Evolutionary conservation across 495 filamentous ascomycete genomes (phyloP).

Genomic region (Chaetomium fimeti): DNA sequence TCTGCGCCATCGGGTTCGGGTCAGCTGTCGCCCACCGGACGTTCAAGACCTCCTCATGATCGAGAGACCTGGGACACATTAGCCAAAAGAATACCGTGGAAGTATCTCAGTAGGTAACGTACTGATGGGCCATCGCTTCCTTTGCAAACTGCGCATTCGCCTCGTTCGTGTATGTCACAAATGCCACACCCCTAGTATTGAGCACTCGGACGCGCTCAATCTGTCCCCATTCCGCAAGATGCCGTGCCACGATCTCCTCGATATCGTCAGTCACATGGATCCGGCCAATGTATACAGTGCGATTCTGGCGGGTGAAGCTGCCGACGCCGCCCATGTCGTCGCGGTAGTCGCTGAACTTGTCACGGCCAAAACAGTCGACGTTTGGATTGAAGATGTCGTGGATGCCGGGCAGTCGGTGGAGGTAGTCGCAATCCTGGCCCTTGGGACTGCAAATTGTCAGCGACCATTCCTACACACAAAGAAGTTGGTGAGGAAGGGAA

Average conservation of each 20-base stretch:
- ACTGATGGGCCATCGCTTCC: conserved; percentile 86
- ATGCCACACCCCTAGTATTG: conserved; percentile 85
- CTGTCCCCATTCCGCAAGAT: conserved; percentile 93
- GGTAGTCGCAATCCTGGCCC: conserved; percentile 89
- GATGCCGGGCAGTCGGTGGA: conserved; percentile 80
- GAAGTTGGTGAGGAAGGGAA: neutral
- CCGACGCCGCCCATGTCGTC: conserved; percentile 98
- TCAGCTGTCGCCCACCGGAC: conserved; percentile 97
- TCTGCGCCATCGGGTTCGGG: conserved; percentile 93
- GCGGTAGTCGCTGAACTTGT: conserved; percentile 82
- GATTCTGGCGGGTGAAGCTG: conserved; percentile 83
- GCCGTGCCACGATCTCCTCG: conserved; percentile 89
- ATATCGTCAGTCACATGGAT: conserved; percentile 98
- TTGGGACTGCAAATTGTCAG: conserved; percentile 57
- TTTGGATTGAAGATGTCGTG: conserved; percentile 86
- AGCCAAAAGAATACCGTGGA: neutral
- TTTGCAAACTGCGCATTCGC: conserved; percentile 87
- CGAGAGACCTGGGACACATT: conserved; percentile 36
- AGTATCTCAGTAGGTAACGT: neutral
- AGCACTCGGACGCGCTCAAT: conserved; percentile 86
- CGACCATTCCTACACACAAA: neutral
- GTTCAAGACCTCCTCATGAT: conserved; percentile 89
- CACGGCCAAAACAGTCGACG: conserved; percentile 88
- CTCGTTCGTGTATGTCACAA: conserved; percentile 85
- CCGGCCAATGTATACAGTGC: conserved; percentile 87